Conservation (phyloP, 2,329 filamentous ascomycete species). For the Fusarium sp. region DNA sequence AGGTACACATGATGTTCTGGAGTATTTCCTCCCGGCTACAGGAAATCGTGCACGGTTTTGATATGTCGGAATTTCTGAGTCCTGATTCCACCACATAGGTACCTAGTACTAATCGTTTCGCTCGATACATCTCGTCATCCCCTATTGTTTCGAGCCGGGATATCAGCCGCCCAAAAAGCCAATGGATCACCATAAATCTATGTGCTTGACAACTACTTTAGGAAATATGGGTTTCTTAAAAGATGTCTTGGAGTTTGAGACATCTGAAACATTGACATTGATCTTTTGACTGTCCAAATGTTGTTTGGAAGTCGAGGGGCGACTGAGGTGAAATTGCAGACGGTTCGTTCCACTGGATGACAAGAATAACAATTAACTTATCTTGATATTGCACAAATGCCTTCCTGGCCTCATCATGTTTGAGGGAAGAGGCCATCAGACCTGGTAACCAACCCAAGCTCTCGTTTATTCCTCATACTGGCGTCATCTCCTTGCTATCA, state of each 20-base stretch:
- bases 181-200: no score
- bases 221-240: neutral
- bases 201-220: neutral
- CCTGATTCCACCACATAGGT: neutral
- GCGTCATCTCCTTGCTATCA: conserved; percentile 7
- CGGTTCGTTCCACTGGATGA: no score
- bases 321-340: neutral
- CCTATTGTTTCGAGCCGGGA: no score
- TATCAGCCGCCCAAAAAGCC: no score
- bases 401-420: conserved; percentile 25
- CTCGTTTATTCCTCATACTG: conserved; percentile 5
- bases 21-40: conserved; percentile 1
- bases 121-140: no score
- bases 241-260: neutral
- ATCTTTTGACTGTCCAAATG: no score
- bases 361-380: no score
- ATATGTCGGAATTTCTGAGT: neutral
- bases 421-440: neutral
- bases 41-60: neutral
- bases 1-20: neutral
- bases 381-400: no score
- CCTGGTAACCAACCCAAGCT: neutral
- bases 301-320: neutral
- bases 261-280: neutral
- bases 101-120: neutral